Percentiles rank a stretch among this genome's conserved stretches.
These are phyloP conservation scores for Eucalyptus marginata DNA, from an alignment of 345 rosid genomes.

Conservation along the genomic window DNA sequence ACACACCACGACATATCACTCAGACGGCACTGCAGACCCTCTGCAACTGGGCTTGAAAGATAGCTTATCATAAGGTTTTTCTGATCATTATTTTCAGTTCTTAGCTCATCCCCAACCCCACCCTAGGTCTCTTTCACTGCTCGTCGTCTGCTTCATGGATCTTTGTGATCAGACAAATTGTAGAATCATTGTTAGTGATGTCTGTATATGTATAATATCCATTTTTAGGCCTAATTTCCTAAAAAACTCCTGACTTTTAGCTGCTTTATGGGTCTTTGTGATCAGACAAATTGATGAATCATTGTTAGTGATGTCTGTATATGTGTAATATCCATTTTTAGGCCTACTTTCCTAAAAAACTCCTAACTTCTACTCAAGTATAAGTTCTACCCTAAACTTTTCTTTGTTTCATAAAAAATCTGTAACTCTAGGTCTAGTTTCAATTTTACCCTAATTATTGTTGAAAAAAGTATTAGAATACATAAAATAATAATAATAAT, in stretches of 20 bases:
- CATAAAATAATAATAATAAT: no score
- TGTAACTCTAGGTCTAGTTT: no score
- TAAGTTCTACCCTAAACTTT: no score
- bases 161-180: not conserved
- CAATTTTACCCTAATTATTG: not conserved
- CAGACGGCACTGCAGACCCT: not conserved
- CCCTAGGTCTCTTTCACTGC: not conserved
- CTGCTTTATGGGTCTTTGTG: not conserved
- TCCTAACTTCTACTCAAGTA: not conserved
- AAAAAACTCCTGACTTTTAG: not conserved
- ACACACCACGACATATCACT: not conserved
- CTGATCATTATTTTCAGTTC: not conserved
- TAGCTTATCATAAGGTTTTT: not conserved
- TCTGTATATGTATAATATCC: not conserved
- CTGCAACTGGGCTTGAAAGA: not conserved
- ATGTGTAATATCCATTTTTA: not conserved
- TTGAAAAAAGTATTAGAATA: no score
- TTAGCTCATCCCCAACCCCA: not conserved
- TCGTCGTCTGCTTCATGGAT: not conserved
- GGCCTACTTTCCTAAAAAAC: not conserved
- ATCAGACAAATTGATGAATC: not conserved
- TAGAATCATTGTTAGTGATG: not conserved
- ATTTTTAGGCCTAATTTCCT: not conserved
- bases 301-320: not conserved
- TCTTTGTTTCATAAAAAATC: no score